Evolutionary conservation across 331 rosid genomes (phyloP), one percentile per base, ranked within the genome.

Genomic region (Saraca asoca): DNA sequence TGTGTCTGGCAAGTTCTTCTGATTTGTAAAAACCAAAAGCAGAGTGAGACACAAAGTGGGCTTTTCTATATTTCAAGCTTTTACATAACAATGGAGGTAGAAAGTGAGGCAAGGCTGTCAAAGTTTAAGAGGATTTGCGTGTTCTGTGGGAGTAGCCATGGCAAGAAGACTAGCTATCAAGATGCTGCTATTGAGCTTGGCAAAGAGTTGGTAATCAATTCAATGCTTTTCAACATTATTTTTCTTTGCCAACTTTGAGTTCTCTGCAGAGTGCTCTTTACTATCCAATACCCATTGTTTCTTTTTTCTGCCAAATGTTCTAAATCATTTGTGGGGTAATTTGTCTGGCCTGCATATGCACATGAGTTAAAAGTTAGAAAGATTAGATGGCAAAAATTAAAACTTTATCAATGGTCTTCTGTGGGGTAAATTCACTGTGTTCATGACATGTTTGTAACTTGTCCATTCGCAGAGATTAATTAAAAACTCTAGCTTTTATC

Each of bases 141-240:
- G 43, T 94, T 94, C 74, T 94, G 99, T 77, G 99, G 99, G n/a
- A 94, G 99, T 69, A 94, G 99, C 80, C 99, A 87, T 3, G 99
- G 99, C 65, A 90, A 88, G 79, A 90, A 94, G 77, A 84, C 71
- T 71, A 88, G 87, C 64, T 94, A 90, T 64, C 97, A 94, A 45
- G 97, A 90, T 60, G 95, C 99, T 77, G 99, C 99, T 74, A 86
- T 83, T 80, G 76, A 90, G 45, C 99, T 94, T 62, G 99, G 96
- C 81, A 79, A 86, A 57, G 97, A 94, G 76, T 83, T 94, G 99
- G 99, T 94, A 84, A 78, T 71, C 20, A 50, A 10, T 78, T 71
- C 20, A 50, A 10, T 51, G 29, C 48, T 44, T 45, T n/a, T 41
- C 43, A 29, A 6, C 51, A 2, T 58, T 53, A 1, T 18, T 6